These are phyloP conservation scores for Clitoria ternatea DNA, from an alignment of 306 rosid genomes.

Conservation along the genomic window DNA sequence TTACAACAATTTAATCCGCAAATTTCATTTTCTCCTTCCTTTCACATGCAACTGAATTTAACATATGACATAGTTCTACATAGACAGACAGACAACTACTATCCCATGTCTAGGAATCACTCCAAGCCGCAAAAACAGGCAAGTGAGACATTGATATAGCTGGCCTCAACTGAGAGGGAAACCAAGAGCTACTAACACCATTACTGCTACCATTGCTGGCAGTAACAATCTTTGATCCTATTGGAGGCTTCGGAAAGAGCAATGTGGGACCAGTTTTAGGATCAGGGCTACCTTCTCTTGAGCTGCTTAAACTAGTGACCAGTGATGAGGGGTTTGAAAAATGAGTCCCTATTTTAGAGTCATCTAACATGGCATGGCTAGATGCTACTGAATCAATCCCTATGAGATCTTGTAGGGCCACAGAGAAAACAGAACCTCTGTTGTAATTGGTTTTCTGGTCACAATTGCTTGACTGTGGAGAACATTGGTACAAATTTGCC, in stretches of 20 bases:
- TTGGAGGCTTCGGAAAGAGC: conserved; percentile 46
- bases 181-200: conserved; percentile 44
- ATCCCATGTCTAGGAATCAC: conserved; percentile 53
- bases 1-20: too few species aligned
- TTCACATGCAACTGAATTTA: conserved; percentile 30
- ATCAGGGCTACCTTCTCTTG: conserved; percentile 82
- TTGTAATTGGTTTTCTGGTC: conserved; percentile 33
- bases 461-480: conserved; percentile 31
- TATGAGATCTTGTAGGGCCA: conserved; percentile 59
- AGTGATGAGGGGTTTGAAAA: conserved; percentile 67
- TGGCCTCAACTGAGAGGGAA: conserved; percentile 58
- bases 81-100: too few species aligned
- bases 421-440: conserved; percentile 33
- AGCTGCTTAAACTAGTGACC: conserved; percentile 70
- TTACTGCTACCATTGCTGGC: conserved; percentile 26
- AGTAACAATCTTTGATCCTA: conserved; percentile 39
- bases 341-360: conserved; percentile 48
- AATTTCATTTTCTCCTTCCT: not conserved
- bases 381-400: conserved; percentile 56
- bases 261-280: conserved; percentile 41
- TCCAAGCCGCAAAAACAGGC: conserved; percentile 83
- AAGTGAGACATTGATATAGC: conserved; percentile 55
- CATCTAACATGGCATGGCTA: conserved; percentile 34
- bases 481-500: conserved; percentile 41
- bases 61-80: conserved; percentile 20